phyloP scores from a whole-genome alignment of 2,329 filamentous ascomycete species.

The Boeremia exigua region DNA sequence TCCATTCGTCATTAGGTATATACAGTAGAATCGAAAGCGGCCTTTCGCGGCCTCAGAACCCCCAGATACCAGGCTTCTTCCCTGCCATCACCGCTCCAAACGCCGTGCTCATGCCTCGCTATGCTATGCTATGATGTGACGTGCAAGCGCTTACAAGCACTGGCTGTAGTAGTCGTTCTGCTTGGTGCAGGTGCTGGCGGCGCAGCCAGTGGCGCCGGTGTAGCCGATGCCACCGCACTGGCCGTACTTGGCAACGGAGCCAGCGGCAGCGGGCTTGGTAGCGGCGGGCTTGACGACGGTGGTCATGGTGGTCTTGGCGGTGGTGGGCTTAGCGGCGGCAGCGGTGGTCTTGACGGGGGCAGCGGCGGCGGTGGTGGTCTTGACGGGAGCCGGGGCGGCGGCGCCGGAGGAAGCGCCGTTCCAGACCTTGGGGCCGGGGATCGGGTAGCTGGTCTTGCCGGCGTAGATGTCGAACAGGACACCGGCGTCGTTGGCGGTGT shows the following conservation, averaged over 20 bases:
- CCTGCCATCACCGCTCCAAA: not conserved
- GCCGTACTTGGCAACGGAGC: conserved; percentile 29
- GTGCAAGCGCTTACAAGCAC: conserved; percentile 41
- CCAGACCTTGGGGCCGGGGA: conserved; percentile 46
- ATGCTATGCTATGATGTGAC: not conserved
- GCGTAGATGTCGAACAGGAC: conserved; percentile 53
- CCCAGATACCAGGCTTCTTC: not conserved
- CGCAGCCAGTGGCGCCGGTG: conserved; percentile 51
- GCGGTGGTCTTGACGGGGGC: conserved; percentile 14
- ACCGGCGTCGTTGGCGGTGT: conserved; percentile 48
- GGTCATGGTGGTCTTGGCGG: conserved; percentile 25
- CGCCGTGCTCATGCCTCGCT: too few relatives aligned
- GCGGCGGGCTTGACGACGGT: conserved; percentile 26
- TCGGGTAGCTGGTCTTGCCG: conserved; percentile 43
- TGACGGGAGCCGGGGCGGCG: conserved; percentile 9
- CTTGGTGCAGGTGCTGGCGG: conserved; percentile 49
- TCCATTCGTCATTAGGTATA: conserved; percentile 18
- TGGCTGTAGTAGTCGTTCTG: conserved; percentile 57
- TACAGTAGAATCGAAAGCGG: conserved; percentile 17
- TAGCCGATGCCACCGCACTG: conserved; percentile 56
- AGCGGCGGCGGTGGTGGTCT: conserved; percentile 18
- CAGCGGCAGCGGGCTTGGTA: conserved; percentile 15
- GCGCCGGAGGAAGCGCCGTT: conserved; percentile 29
- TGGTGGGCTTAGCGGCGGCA: conserved; percentile 16
- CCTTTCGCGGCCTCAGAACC: not conserved